A percentile compares a stretch with the other conserved stretches of the same genome.
Evolutionary conservation across 2,329 filamentous ascomycete genomes (phyloP).

Genomic region (Talaromyces sp.): DNA sequence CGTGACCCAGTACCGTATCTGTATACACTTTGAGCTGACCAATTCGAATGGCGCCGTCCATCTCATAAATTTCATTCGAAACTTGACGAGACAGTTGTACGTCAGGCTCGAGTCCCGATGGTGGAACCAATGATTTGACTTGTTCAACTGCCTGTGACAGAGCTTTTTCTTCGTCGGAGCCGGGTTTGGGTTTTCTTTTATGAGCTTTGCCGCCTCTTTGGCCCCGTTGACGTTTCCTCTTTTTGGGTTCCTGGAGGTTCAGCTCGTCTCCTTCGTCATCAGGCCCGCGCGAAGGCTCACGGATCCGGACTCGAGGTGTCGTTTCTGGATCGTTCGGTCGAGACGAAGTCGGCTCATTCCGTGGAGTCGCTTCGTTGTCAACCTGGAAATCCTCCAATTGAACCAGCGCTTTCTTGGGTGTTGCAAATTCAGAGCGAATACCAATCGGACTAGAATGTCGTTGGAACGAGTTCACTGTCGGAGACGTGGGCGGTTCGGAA

Average conservation of each 20-base stretch:
- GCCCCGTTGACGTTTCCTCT: constrained; percentile 69
- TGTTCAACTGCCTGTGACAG: constrained; percentile 58
- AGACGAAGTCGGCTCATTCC: constrained; percentile 25
- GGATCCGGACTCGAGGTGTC: constrained; percentile 41
- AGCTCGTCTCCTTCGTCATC: constrained; percentile 34
- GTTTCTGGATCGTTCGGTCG: constrained; percentile 23
- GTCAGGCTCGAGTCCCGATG: constrained; percentile 60
- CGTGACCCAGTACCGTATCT: constrained; percentile 64
- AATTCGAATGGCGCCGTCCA: constrained; percentile 62
- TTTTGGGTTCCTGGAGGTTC: constrained; percentile 48
- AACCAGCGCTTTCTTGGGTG: constrained; percentile 7
- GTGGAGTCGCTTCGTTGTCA: constrained; percentile 34
- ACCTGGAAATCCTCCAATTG: constrained; percentile 34
- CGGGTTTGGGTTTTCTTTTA: constrained; percentile 54
- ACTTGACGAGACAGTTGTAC: constrained; percentile 54
- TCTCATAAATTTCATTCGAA: constrained; percentile 57
- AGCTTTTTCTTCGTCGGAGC: constrained; percentile 53
- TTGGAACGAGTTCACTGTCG: constrained; percentile 34
- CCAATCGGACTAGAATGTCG: constrained; percentile 28
- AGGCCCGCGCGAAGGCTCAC: constrained; percentile 37
- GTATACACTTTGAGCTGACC: constrained; percentile 61
- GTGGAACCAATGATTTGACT: constrained; percentile 44
- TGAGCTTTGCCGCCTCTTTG: constrained; percentile 70
- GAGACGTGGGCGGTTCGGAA: constrained; percentile 42
- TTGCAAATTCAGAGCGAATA: constrained; percentile 10